phyloP scores from a whole-genome alignment of 352 stramenopile genomes.

The Aphanomyces euteiches region DNA sequence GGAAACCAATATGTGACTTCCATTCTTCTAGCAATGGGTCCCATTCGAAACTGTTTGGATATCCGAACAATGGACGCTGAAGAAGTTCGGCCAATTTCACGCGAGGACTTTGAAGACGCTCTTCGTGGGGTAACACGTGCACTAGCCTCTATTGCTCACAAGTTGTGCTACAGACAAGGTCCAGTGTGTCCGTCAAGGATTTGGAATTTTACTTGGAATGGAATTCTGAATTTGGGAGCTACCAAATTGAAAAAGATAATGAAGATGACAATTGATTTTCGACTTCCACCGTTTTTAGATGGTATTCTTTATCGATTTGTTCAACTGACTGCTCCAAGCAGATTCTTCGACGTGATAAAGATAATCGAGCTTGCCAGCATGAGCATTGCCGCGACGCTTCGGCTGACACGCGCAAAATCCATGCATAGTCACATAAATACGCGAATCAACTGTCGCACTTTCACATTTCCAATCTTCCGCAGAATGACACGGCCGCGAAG shows the following conservation, averaged over 20 bases:
- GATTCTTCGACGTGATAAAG: too few relatives aligned
- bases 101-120: constrained; percentile 94
- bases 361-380: too few relatives aligned
- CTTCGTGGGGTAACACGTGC: constrained; percentile 65
- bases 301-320: neutral
- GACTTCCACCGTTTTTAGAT: neutral
- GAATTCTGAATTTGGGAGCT: constrained; percentile 92
- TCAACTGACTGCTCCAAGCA: neutral
- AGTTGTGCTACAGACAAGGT: constrained; percentile 67
- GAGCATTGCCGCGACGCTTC: too few relatives aligned
- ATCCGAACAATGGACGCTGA: constrained; percentile 87
- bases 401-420: neutral
- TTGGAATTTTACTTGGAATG: constrained; percentile 90
- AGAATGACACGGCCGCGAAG: too few relatives aligned
- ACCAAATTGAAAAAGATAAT: constrained; percentile 52
- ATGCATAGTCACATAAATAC: too few relatives aligned
- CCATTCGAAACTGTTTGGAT: constrained; percentile 80
- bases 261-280: constrained; percentile 19
- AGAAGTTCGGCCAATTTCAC: constrained; percentile 91
- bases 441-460: too few relatives aligned
- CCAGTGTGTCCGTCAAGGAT: constrained; percentile 93
- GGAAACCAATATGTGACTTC: neutral
- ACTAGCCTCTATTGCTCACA: neutral
- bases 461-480: too few relatives aligned
- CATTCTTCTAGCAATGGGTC: constrained; percentile 86